These are phyloP conservation scores for Skeletonema tropicum DNA, from an alignment of 108 stramenopile genomes.

Conservation along the genomic window DNA sequence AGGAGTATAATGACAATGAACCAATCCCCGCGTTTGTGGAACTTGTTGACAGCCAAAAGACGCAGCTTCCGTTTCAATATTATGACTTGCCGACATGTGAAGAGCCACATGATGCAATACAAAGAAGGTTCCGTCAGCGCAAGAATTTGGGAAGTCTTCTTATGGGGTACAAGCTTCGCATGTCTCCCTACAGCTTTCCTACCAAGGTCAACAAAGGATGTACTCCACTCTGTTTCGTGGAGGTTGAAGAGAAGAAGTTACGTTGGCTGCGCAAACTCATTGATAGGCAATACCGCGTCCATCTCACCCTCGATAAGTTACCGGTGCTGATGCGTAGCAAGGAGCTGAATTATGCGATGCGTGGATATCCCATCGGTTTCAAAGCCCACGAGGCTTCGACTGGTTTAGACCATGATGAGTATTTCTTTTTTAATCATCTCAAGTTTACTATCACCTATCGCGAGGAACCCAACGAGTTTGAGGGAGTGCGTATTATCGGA, in stretches of 20 bases:
- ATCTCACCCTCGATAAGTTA: slow-evolving; percentile 84
- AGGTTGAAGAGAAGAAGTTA: slow-evolving; percentile 63
- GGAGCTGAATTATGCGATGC: slow-evolving; percentile 80
- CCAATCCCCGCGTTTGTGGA: slow-evolving; percentile 74
- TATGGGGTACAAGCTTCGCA: slow-evolving; percentile 69
- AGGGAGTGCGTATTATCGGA: slow-evolving; percentile 91
- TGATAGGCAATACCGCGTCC: slow-evolving; percentile 94
- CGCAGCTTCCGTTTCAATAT: slow-evolving; percentile 94
- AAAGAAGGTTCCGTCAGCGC: slow-evolving; percentile 54
- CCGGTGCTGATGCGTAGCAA: slow-evolving; percentile 80
- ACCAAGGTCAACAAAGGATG: slow-evolving; percentile 57
- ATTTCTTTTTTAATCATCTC: slow-evolving; percentile 91
- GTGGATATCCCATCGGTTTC: slow-evolving; percentile 89
- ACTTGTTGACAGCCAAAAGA: slow-evolving; percentile 74
- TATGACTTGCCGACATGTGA: slow-evolving; percentile 93
- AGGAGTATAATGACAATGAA: slow-evolving; percentile 59
- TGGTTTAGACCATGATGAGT: slow-evolving; percentile 59
- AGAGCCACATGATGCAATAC: slow-evolving; percentile 41
- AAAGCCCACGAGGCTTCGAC: slow-evolving; percentile 61
- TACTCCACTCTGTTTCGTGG: slow-evolving; percentile 61
- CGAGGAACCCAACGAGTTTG: slow-evolving; percentile 63
- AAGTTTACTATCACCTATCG: slow-evolving; percentile 88
- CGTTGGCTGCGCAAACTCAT: slow-evolving; percentile 82
- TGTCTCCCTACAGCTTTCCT: slow-evolving; percentile 68
- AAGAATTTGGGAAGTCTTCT: slow-evolving; percentile 76